These are phyloP conservation scores for Backusella mclennaniae DNA, from an alignment of 192 early-diverging fungal genomes.

Conservation along the genomic window DNA sequence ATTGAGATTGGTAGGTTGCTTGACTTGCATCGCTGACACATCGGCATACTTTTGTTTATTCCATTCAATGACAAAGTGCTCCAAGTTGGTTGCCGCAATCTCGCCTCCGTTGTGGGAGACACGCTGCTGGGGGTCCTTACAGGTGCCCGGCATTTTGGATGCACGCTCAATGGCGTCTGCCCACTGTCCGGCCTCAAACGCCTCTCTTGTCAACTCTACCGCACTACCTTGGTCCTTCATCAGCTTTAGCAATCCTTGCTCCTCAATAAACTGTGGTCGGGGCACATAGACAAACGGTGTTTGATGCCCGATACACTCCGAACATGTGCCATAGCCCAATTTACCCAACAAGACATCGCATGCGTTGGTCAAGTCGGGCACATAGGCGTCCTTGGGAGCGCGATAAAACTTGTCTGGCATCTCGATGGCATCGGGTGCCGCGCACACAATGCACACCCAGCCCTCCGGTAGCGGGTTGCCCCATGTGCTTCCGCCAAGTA, in stretches of 20 bases:
- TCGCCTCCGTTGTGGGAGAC: conserved; percentile 45
- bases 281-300: conserved; percentile 60
- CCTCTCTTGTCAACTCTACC: conserved; percentile 51
- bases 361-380: conserved; percentile 59
- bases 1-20: background rate
- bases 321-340: conserved; percentile 64
- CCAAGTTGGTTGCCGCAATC: conserved; percentile 33
- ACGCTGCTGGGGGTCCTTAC: conserved; percentile 19
- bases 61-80: conserved; percentile 38
- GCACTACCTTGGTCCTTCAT: conserved; percentile 56
- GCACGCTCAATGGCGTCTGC: conserved; percentile 46
- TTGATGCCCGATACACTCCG: conserved; percentile 58
- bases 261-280: conserved; percentile 61
- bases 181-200: conserved; percentile 58
- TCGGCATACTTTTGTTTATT: conserved; percentile 7
- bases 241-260: conserved; percentile 49
- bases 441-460: conserved; percentile 63
- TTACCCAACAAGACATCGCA: conserved; percentile 62
- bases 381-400: conserved; percentile 53
- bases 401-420: conserved; percentile 49
- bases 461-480: conserved; percentile 45
- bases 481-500: conserved; percentile 3
- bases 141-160: conserved; percentile 20
- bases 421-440: conserved; percentile 42
- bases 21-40: background rate